Evolutionary conservation across 2,329 filamentous ascomycete genomes (phyloP).

Genomic region (Claviceps sp.): DNA sequence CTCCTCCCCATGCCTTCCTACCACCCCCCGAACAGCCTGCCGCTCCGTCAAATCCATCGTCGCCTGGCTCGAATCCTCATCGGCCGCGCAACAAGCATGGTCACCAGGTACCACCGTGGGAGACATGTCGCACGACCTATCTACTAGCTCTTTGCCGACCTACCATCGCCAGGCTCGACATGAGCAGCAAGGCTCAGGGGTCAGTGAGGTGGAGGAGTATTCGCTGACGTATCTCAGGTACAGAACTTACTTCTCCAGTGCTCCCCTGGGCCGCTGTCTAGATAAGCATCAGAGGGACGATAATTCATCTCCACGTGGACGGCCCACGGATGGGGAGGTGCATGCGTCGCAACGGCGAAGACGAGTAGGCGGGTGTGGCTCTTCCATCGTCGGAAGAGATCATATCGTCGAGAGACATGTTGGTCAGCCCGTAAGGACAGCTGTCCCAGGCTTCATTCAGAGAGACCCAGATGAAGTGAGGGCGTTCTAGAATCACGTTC

Average conservation of each 20-base stretch:
- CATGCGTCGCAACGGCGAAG: neutral
- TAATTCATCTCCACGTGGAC: too few relatives aligned
- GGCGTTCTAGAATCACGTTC: constrained; percentile 19
- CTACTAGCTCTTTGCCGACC: constrained; percentile 1
- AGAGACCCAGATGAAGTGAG: constrained; percentile 14
- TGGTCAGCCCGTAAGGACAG: too few relatives aligned
- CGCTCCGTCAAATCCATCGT: constrained; percentile 19
- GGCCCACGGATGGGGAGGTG: neutral
- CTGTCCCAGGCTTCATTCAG: neutral
- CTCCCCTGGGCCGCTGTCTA: constrained; percentile 18
- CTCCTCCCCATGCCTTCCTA: neutral
- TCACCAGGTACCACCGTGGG: neutral
- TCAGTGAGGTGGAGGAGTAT: constrained; percentile 15
- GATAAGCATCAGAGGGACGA: constrained; percentile 8
- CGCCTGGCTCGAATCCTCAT: constrained; percentile 17
- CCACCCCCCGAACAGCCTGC: constrained; percentile 1
- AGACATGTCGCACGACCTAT: constrained; percentile 1
- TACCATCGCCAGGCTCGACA: neutral
- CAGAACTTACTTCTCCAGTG: constrained; percentile 17
- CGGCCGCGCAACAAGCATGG: constrained; percentile 4
- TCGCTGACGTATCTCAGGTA: constrained; percentile 21
- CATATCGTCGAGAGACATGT: neutral
- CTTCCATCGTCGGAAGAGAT: neutral
- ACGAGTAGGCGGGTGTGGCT: neutral
- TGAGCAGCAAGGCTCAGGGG: neutral